Percentiles rank a stretch among this genome's conserved stretches.
phyloP scores from a whole-genome alignment of 352 stramenopile genomes.

The Halophytophthora polymorphica region DNA sequence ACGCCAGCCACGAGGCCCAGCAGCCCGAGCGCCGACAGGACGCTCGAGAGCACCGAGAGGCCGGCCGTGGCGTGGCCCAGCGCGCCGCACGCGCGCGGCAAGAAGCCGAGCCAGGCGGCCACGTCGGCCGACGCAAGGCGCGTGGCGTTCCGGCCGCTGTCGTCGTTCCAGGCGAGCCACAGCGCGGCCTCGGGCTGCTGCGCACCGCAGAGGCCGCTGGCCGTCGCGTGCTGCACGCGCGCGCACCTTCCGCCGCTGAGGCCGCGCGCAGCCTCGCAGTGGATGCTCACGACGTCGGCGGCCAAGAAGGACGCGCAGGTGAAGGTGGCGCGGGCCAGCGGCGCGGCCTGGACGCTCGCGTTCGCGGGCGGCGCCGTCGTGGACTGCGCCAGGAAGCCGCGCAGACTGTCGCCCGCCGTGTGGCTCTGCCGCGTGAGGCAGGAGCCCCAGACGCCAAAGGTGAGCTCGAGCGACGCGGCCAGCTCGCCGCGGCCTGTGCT shows the following conservation, averaged over 20 bases:
- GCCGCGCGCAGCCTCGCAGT: slow-evolving; percentile 23
- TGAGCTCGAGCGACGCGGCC: slow-evolving; percentile 35
- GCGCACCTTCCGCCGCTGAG: slow-evolving; percentile 22
- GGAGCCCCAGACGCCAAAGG: slow-evolving; percentile 50
- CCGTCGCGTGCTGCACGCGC: slow-evolving; percentile 18
- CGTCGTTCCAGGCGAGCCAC: slow-evolving; percentile 25
- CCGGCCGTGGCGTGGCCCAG: slow-evolving; percentile 26
- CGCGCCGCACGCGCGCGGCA: slow-evolving; percentile 38
- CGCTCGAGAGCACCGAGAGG: slow-evolving; percentile 24
- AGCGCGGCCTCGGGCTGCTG: slow-evolving; percentile 30
- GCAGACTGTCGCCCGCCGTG: slow-evolving; percentile 12
- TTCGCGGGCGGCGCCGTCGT: slow-evolving; percentile 3
- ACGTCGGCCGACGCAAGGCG: slow-evolving; percentile 14
- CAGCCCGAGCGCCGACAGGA: slow-evolving; percentile 20
- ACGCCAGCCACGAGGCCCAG: slow-evolving; percentile 40
- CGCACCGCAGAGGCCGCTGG: slow-evolving; percentile 27
- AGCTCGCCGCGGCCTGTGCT: slow-evolving; percentile 5
- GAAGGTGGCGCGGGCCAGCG: slow-evolving; percentile 26
- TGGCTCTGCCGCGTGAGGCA: slow-evolving; percentile 45
- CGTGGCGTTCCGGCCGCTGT: slow-evolving; percentile 20
- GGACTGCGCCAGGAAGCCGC: slow-evolving; percentile 17
- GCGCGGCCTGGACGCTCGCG: not conserved
- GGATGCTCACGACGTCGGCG: slow-evolving; percentile 26
- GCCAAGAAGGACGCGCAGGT: slow-evolving; percentile 39
- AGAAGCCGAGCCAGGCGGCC: slow-evolving; percentile 35